phyloP scores from a whole-genome alignment of 139 green algal genomes.

The Dunaliella sp. region DNA sequence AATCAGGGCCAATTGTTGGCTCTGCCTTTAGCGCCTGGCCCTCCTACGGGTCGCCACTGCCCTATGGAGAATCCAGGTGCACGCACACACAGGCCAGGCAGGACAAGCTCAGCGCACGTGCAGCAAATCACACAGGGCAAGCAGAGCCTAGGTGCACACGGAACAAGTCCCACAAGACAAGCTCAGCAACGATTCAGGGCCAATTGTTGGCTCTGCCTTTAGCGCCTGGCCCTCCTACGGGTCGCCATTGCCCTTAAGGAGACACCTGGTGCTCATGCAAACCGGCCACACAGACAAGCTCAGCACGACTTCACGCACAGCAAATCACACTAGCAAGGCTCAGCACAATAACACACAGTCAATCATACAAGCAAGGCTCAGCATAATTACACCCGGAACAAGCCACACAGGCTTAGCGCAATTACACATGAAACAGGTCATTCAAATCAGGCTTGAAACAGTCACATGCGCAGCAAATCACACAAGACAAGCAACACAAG shows the following conservation, averaged over 20 bases:
- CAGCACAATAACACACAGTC: neutral
- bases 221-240: neutral
- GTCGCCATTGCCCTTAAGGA: slow-evolving; percentile 35
- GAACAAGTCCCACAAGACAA: no score
- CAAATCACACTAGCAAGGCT: neutral
- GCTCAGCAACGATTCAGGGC: no score
- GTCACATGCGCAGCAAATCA: no score
- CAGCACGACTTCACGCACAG: no score
- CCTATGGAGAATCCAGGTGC: slow-evolving; percentile 9
- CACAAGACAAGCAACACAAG: no score
- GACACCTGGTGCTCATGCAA: neutral
- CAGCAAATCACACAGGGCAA: no score
- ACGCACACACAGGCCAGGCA: neutral
- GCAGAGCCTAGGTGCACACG: no score
- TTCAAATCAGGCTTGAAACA: no score
- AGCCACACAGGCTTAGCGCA: neutral
- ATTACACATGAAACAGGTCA: neutral
- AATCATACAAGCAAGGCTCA: neutral
- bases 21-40: no score
- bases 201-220: no score
- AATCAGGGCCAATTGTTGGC: no score
- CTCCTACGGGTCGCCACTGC: slow-evolving; percentile 25
- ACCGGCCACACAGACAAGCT: neutral
- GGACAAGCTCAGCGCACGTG: no score
- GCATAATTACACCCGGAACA: neutral